phyloP scores from a whole-genome alignment of 1,139 yeast genomes.

The Blastobotrys capitulatus region DNA sequence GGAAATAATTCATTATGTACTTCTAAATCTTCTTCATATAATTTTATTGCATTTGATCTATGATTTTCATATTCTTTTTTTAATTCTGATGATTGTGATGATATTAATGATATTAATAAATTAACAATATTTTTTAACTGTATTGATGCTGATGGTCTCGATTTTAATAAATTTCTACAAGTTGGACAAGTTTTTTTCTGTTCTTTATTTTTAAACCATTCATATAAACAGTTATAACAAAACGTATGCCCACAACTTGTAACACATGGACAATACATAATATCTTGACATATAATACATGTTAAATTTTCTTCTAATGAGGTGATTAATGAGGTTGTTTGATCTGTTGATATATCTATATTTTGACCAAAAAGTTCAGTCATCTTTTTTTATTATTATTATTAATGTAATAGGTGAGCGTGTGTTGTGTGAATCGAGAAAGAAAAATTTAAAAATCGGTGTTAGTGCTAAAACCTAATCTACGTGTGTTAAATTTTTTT shows the following conservation, averaged over 20 bases:
- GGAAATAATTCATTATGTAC: constrained; percentile 21
- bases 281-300: constrained; percentile 34
- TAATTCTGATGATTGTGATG: constrained; percentile 11
- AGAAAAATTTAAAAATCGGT: no score
- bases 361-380: neutral
- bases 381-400: neutral
- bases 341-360: neutral
- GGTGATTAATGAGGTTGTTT: neutral
- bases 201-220: constrained; percentile 24
- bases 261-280: constrained; percentile 31
- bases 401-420: no score
- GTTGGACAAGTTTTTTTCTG: constrained; percentile 24
- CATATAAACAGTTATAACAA: constrained; percentile 28
- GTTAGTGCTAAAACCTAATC: no score
- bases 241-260: constrained; percentile 35
- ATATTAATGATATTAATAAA: constrained; percentile 13
- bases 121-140: constrained; percentile 17
- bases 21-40: constrained; percentile 20
- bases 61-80: constrained; percentile 12
- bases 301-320: constrained; percentile 17
- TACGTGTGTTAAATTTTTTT: no score
- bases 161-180: constrained; percentile 21
- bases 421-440: no score
- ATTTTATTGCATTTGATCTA: constrained; percentile 15
- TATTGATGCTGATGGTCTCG: constrained; percentile 21